Evolutionary conservation across 768 basidiomycete genomes (phyloP), one percentile per base, ranked within the genome.

Genomic region (Cubamyces lactineus): DNA sequence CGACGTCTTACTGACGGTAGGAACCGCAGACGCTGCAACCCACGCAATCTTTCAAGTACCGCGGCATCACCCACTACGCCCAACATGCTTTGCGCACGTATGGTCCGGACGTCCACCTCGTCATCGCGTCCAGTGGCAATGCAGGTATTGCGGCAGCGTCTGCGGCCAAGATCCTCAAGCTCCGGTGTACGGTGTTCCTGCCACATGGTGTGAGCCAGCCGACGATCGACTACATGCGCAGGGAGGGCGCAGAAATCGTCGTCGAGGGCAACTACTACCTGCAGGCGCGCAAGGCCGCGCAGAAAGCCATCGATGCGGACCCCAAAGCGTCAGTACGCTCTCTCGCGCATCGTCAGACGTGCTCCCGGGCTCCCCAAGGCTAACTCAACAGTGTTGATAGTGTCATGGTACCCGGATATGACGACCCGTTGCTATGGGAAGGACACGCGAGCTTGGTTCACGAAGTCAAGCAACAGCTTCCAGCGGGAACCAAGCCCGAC

Each of bases 111-210:
- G 77, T 86, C 5, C 91, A 90, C 71, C 75, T 86, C 43, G 76
- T 91, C 45, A 84, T 86, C 53, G 89, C 91, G 0, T 92, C 91
- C 0, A 82, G 87, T 3, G 91, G 91, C 17, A 92, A 92, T 68
- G 91, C 88, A 19, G 90, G 86, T 0, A 75, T 91, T 15, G 91
- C 89, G 12, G 82, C 83, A 0, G 89, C 89, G 16, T 81, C 83
- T 63, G 86, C 85, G 21, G 84, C 89, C 11, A 76, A 80, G 30
- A 74, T 69, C 21, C 77, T 91, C 23, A 74, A 75, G 6, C 75
- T 90, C 47, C 77, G 71, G 68, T 91, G 89, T 70, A 88, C 84
- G 6, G 85, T 92, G 2, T 91, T 80, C 70, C 77, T 93, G 26
- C 89, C 91, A 0, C 72, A 78, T 34, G 82, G 81, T 4, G 85